These are phyloP conservation scores for Urostyla sp. DNA, from an alignment of 73 alveolate genomes.

Conservation along the genomic window DNA sequence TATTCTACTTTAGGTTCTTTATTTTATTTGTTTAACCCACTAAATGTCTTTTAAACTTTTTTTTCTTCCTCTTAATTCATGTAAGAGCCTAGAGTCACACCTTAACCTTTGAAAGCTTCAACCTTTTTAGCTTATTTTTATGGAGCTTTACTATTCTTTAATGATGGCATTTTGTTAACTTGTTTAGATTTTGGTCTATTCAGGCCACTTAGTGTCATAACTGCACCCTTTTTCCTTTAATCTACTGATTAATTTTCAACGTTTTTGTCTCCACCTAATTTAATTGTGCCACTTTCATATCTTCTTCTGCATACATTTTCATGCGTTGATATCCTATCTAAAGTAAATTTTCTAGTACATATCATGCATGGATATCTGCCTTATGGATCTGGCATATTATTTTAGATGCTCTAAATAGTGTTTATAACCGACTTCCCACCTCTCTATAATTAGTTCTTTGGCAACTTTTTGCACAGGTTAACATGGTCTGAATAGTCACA, in stretches of 20 bases:
- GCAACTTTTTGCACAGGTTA: conserved; percentile 51
- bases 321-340: conserved; percentile 56
- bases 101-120: conserved; percentile 47
- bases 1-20: conserved; percentile 31
- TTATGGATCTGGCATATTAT: conserved; percentile 24
- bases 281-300: neutral
- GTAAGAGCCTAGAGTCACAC: conserved; percentile 55
- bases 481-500: conserved; percentile 59
- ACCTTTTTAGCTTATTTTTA: conserved; percentile 30
- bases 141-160: conserved; percentile 25
- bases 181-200: conserved; percentile 46
- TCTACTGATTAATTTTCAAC: conserved; percentile 5
- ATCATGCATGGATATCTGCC: conserved; percentile 65
- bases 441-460: neutral
- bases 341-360: conserved; percentile 56
- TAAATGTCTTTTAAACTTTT: conserved; percentile 37
- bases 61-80: conserved; percentile 33
- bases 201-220: conserved; percentile 42
- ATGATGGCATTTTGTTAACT: conserved; percentile 2
- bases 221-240: neutral
- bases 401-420: conserved; percentile 43
- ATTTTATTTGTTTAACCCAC: conserved; percentile 27
- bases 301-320: conserved; percentile 58
- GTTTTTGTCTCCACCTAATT: neutral
- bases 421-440: conserved; percentile 30